Evolutionary conservation across 148 eudicot genomes (phyloP).

Genomic region (Persicaria maculosa): DNA sequence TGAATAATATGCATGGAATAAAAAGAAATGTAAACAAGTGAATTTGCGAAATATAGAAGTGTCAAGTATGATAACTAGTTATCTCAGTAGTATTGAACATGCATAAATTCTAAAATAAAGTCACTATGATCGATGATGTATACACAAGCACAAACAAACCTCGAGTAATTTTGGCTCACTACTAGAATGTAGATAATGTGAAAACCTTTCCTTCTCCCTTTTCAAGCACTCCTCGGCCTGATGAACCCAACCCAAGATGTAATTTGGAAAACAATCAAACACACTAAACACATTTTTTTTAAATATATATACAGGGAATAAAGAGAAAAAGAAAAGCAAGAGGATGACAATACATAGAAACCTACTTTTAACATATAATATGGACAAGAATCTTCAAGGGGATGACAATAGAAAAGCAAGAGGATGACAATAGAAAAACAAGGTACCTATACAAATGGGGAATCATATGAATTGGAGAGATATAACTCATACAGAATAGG

Average conservation of each 20-base stretch:
- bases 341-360: not conserved
- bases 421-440: too few relatives aligned
- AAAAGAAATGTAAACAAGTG: not conserved
- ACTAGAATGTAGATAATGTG: constrained; percentile 54
- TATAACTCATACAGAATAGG: too few relatives aligned
- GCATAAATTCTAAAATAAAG: too few relatives aligned
- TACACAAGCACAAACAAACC: constrained; percentile 24
- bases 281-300: not conserved
- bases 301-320: not conserved
- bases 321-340: not conserved
- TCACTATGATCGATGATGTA: not conserved
- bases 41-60: not conserved
- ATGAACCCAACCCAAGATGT: constrained; percentile 9
- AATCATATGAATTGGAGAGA: too few relatives aligned
- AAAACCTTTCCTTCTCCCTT: constrained; percentile 61
- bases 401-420: too few relatives aligned
- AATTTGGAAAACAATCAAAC: not conserved
- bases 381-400: constrained; percentile 58
- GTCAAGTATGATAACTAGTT: not conserved
- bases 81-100: not conserved
- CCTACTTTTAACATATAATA: constrained; percentile 68
- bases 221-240: constrained; percentile 63
- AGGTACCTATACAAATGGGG: too few relatives aligned
- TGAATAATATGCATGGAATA: not conserved
- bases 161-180: constrained; percentile 62